A percentile compares a stretch with the other conserved stretches of the same genome.
Evolutionary conservation across 805 yeast species (phyloP).

Genomic region (Candida michaelii): DNA sequence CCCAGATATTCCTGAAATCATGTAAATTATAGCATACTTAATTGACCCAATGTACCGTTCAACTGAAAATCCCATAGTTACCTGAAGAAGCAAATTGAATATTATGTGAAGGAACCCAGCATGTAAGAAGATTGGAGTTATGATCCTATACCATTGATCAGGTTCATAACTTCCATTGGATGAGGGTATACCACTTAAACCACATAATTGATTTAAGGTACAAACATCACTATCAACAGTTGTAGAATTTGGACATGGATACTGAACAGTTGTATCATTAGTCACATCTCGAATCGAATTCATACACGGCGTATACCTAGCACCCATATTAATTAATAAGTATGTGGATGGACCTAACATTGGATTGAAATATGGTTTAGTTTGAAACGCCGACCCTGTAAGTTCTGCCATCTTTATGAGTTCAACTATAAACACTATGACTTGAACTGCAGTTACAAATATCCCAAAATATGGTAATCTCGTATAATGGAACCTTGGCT

Average conservation of each 20-base stretch:
- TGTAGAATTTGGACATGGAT: constrained; percentile 74
- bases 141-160: constrained; percentile 66
- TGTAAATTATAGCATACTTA: constrained; percentile 54
- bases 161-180: constrained; percentile 42
- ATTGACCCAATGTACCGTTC: constrained; percentile 58
- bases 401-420: constrained; percentile 53
- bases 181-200: constrained; percentile 48
- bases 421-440: constrained; percentile 62
- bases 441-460: constrained; percentile 45
- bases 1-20: constrained; percentile 64
- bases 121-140: constrained; percentile 70
- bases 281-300: constrained; percentile 50
- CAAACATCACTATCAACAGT: constrained; percentile 55
- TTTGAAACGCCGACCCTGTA: constrained; percentile 66
- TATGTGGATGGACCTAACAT: constrained; percentile 77
- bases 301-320: constrained; percentile 74
- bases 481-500: constrained; percentile 37
- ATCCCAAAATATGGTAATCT: constrained; percentile 43
- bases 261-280: constrained; percentile 41
- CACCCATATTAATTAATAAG: constrained; percentile 66
- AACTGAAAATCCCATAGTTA: constrained; percentile 58
- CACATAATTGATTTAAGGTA: constrained; percentile 57
- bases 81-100: constrained; percentile 61
- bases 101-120: constrained; percentile 72
- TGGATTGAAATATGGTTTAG: constrained; percentile 72